These are phyloP conservation scores for Rosa rugosa DNA, from an alignment of 306 rosid species.

Conservation along the genomic window DNA sequence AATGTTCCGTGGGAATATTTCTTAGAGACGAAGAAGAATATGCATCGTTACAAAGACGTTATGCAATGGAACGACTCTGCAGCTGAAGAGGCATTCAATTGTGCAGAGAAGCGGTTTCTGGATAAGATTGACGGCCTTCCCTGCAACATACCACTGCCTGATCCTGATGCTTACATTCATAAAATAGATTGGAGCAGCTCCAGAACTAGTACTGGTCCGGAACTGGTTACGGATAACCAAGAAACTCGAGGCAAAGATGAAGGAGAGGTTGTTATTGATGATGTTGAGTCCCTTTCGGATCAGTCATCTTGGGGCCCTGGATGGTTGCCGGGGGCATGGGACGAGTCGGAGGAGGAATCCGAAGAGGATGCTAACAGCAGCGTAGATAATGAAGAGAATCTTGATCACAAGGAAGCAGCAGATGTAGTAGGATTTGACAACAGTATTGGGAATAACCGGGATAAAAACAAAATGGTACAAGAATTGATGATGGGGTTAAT, in stretches of 20 bases:
- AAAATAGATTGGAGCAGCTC: slow-evolving; percentile 61
- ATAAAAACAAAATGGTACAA: background rate
- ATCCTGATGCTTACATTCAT: slow-evolving; percentile 58
- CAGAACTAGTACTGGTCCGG: slow-evolving; percentile 35
- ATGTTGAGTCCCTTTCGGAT: slow-evolving; percentile 33
- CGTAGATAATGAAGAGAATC: slow-evolving; percentile 22
- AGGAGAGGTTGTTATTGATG: slow-evolving; percentile 31
- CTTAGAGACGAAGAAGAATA: slow-evolving; percentile 52
- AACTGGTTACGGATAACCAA: slow-evolving; percentile 41
- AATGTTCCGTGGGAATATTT: slow-evolving; percentile 61
- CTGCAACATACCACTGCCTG: slow-evolving; percentile 52
- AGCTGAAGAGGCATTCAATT: slow-evolving; percentile 64
- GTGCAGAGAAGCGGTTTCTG: slow-evolving; percentile 68
- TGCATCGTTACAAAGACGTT: slow-evolving; percentile 43
- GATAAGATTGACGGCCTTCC: slow-evolving; percentile 47
- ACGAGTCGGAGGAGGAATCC: slow-evolving; percentile 32
- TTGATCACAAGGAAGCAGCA: slow-evolving; percentile 20
- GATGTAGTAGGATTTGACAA: slow-evolving; percentile 19
- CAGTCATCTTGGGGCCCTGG: slow-evolving; percentile 37
- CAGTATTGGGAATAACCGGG: background rate
- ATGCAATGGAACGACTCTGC: slow-evolving; percentile 84
- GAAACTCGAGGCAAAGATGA: background rate
- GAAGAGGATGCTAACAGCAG: slow-evolving; percentile 25
- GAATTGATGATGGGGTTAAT: background rate
- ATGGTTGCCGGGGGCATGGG: slow-evolving; percentile 27